Evolutionary conservation across 768 basidiomycete genomes (phyloP), one percentile per base, ranked within the genome.

Genomic region (Agaricus sinodeliciosus): DNA sequence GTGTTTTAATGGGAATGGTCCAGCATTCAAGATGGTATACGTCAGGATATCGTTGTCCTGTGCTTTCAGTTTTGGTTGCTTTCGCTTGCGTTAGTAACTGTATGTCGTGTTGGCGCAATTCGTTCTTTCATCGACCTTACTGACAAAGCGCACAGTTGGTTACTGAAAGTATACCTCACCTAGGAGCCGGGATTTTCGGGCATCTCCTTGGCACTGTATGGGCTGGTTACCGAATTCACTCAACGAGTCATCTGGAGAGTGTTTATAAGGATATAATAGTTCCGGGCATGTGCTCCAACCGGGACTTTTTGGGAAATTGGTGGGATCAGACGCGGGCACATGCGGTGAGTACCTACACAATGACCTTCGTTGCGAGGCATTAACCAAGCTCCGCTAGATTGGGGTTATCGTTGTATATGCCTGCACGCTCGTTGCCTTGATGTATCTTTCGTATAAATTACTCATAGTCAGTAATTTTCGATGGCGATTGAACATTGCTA

Each of bases 91-190:
- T 42, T 77, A 25, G 62, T 74, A 25, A 75, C 79, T 36, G 79
- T 80, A 58, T 39, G 75, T 60, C 22, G 43, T 31, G 13, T 27
- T 25, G 13, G 40, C 13, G 15, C 49, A 12, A 13, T 3, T 36
- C 13, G 47, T 22, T 25, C 26, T 41, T 48, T n/a, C 37, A 16
- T 27, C 18, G 19, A 31, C 31, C 25, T n/a, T n/a, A n/a, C n/a
- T 50, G 52, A 43, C 56, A 48, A 26, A 12, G 45, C 40, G 7
- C 26, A 12, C 49, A 81, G 79, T 66, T 81, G 40, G 52, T 79
- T 44, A 72, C 70, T 49, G 78, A 80, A 58, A 78, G 77, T 0
- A 68, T 77, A 35, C 79, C 80, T 5, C 77, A 79, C 57, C 65
- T 81, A 39, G 72, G 69, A 2, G 75, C 78, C 27, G 70, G 72